phyloP scores from a whole-genome alignment of 2,329 filamentous ascomycete species.

The Cytospora mali region DNA sequence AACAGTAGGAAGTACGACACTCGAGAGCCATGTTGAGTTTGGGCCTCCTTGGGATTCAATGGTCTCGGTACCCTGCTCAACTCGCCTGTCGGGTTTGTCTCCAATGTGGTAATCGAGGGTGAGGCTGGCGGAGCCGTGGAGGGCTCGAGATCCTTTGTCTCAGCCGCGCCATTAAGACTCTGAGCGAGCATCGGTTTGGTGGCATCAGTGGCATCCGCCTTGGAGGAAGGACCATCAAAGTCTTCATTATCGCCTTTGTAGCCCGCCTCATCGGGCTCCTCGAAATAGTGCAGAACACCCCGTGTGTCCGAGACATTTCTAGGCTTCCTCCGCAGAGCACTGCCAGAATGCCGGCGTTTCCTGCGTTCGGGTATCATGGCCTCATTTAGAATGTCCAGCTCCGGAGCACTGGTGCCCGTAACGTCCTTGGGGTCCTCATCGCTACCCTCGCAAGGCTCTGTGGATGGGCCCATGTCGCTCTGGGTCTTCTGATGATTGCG shows the following conservation, averaged over 20 bases:
- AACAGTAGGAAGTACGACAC: slow-evolving; percentile 92
- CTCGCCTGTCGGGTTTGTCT: slow-evolving; percentile 44
- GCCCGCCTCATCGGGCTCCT: slow-evolving; percentile 82
- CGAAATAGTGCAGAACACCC: slow-evolving; percentile 86
- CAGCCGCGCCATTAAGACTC: slow-evolving; percentile 21
- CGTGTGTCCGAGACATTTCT: slow-evolving; percentile 70
- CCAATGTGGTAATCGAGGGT: slow-evolving; percentile 38
- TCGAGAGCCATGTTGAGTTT: slow-evolving; percentile 63
- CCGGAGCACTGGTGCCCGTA: slow-evolving; percentile 66
- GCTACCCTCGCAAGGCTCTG: slow-evolving; percentile 39
- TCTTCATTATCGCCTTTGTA: slow-evolving; percentile 71
- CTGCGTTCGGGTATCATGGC: slow-evolving; percentile 47
- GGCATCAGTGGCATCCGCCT: slow-evolving; percentile 18
- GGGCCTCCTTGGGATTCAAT: slow-evolving; percentile 76
- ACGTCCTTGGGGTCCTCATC: slow-evolving; percentile 53
- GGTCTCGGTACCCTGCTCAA: slow-evolving; percentile 58
- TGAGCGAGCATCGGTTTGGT: slow-evolving; percentile 18
- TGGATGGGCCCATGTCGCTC: slow-evolving; percentile 33
- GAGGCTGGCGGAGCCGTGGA: slow-evolving; percentile 38
- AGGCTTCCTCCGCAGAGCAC: slow-evolving; percentile 75
- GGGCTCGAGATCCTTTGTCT: slow-evolving; percentile 22
- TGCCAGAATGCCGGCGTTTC: slow-evolving; percentile 82
- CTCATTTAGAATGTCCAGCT: slow-evolving; percentile 57
- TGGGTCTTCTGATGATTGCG: slow-evolving; percentile 30
- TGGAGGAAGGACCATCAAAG: slow-evolving; percentile 20